Base-by-base conservation (phyloP, 345 rosid genomes). In the Reutealis trisperma region DNA sequence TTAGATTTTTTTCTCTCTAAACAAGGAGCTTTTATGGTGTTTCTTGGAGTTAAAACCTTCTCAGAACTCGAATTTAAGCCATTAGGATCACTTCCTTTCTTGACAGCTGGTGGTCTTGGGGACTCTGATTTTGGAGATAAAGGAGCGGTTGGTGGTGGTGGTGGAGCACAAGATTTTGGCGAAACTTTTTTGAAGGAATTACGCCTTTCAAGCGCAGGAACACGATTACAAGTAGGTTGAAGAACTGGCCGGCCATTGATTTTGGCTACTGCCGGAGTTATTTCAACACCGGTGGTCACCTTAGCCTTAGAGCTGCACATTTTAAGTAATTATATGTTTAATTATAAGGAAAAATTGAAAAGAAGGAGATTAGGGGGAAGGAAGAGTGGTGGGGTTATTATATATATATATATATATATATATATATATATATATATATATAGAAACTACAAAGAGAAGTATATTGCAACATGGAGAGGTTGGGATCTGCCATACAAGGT, bases 181-280 rank as follows among this genome's bases (percentile, higher is more conserved):
- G 78, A 47, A 0, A 44, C 27, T 64, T 80, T 86, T 25, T 85
- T 81, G 12, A 81, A 51, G 0, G 86, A 84, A 78, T 78, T 80
- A 16, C 78, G 85, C 42, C 82, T 72, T 32, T 83, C 80, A 30
- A 76, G 32, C 58, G 67, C 79, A 45, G 85, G 77, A 59, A 82
- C 86, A 68, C 83, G 85, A 44, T 87, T 89, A 67, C 86, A 87
- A 54, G 88, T 86, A 11, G 90, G 91, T 32, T 88, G 93, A 77
- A 90, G 91, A 41, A 90, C 93, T 0, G 90, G 89, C 11, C 91
- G 83, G 75, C 91, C 93, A 54, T 88, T 86, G 79, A 89, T 86
- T 71, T 78, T 84, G 42, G 88, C 76, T 41, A 78, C 74, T 34
- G 70, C 59, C 3, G 79, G 76, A 2, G 81, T 60, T 0, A 49